Base-by-base conservation (phyloP, 495 filamentous ascomycete genomes). In the Penicillium verhagenii region DNA sequence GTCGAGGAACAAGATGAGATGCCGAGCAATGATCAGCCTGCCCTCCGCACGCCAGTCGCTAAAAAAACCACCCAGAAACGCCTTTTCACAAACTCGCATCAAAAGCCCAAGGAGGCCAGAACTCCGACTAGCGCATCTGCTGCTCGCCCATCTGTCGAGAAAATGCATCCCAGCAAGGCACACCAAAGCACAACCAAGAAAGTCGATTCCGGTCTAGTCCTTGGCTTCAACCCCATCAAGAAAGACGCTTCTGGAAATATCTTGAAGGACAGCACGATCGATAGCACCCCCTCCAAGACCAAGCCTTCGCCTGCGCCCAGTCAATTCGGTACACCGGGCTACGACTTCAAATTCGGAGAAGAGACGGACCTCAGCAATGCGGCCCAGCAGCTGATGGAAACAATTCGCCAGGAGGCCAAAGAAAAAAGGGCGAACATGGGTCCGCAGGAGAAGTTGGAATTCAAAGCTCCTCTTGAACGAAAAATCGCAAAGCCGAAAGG, bases 401-500 rank as follows among this genome's bases (percentile, higher is more conserved):
- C 85, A 39, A 72, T 90, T 16, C 86, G 89, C 1, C 83, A 80
- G 16, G 81, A 94, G 53, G 87, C 85, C 4, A 79, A 76, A 11
- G 79, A 78, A 35, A 86, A 89, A 65, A 90, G 87, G 60, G 79
- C 77, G 1, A 76, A 87, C 31, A 77, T 93, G 68, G 60, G 72
- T 26, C 79, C 81, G 14, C 70, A 83, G 45, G 70, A 72, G 7
- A 21, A 59, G 3, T 57, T 70, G 42, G 69, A 71, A 29, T 50
- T 64, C 7, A 61, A 70, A 16, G 31, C 58, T 9, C 70, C 69
- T 25, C 76, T 71, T 42, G 79, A 73, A 13, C 86, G 91, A 53
- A 91, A 83, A 71, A 89, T 95, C 56, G 90, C 86, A 5, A 78
- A 80, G 44, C 82, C 92, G 18, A 94, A 87, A 70, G 87, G 90